Percentiles rank a stretch among this genome's conserved stretches.
Evolutionary conservation across 768 basidiomycete genomes (phyloP).

Genomic region (Calocybe gangraenosa): DNA sequence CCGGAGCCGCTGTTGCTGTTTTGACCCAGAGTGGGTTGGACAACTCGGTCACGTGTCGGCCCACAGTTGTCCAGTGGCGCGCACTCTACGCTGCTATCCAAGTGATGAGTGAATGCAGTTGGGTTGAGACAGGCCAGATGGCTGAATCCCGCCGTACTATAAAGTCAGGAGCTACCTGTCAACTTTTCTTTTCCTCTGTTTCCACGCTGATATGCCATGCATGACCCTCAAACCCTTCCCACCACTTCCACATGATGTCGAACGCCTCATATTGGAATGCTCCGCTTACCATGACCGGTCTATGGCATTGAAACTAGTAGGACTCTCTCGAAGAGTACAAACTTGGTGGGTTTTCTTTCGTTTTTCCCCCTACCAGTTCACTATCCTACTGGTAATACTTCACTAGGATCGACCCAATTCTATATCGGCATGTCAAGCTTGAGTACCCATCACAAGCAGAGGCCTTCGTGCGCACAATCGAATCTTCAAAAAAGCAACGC

Average conservation of each 20-base stretch:
- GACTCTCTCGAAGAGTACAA: slow-evolving; percentile 6
- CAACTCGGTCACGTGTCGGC: slow-evolving; percentile 8
- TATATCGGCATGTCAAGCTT: slow-evolving; percentile 12
- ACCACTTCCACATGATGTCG: slow-evolving; percentile 12
- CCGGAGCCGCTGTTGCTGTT: neutral
- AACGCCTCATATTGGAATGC: slow-evolving; percentile 16
- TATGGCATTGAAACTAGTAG: slow-evolving; percentile 9
- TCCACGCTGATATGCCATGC: slow-evolving; percentile 6
- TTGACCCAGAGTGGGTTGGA: slow-evolving; percentile 4
- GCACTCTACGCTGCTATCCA: neutral
- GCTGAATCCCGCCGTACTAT: neutral
- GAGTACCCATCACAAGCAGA: slow-evolving; percentile 10
- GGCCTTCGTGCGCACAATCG: slow-evolving; percentile 12
- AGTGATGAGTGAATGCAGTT: slow-evolving; percentile 2
- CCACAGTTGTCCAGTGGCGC: slow-evolving; percentile 4
- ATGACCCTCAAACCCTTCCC: slow-evolving; percentile 4
- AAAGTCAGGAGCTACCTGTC: neutral
- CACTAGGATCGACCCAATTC: slow-evolving; percentile 14
- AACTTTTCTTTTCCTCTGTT: neutral
- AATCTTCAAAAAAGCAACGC: slow-evolving; percentile 7
- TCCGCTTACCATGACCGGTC: slow-evolving; percentile 14
- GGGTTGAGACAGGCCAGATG: neutral
- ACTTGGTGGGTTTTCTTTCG: slow-evolving; percentile 4
- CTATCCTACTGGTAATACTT: neutral
- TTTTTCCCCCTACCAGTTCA: neutral